These are phyloP conservation scores for Aspergillus pseudoterreus DNA, from an alignment of 2,329 filamentous ascomycete genomes.

Conservation along the genomic window DNA sequence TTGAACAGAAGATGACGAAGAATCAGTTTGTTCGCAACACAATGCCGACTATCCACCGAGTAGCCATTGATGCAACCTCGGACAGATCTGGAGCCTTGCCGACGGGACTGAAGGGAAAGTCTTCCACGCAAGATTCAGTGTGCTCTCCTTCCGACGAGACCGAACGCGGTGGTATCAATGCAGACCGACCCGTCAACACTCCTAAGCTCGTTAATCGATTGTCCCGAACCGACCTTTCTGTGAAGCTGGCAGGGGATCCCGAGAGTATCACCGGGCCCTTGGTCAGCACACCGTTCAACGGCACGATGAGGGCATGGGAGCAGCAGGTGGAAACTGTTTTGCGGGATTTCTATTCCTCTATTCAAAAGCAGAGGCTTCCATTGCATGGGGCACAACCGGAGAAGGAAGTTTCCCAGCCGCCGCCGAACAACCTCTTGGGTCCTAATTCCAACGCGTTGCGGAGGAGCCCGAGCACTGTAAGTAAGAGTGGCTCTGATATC, in stretches of 20 bases:
- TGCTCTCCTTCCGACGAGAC: slow-evolving; percentile 12
- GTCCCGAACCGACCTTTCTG: slow-evolving; percentile 24
- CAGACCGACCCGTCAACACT: slow-evolving; percentile 15
- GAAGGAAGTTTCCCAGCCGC: slow-evolving; percentile 31
- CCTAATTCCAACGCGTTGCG: slow-evolving; percentile 66
- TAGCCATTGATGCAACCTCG: slow-evolving; percentile 68
- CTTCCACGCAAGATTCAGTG: slow-evolving; percentile 41
- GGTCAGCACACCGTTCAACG: slow-evolving; percentile 72
- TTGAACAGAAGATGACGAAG: slow-evolving; percentile 93
- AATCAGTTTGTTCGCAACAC: slow-evolving; percentile 96
- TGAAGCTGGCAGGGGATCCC: slow-evolving; percentile 27
- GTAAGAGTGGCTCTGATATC: slow-evolving; percentile 82
- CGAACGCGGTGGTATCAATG: slow-evolving; percentile 13
- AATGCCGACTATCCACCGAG: slow-evolving; percentile 78
- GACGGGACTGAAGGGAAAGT: slow-evolving; percentile 22
- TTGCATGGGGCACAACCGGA: slow-evolving; percentile 67
- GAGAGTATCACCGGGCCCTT: slow-evolving; percentile 57
- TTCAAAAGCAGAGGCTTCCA: slow-evolving; percentile 80
- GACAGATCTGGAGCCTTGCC: slow-evolving; percentile 58
- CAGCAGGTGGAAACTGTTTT: slow-evolving; percentile 83
- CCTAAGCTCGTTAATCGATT: slow-evolving; percentile 24
- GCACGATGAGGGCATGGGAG: slow-evolving; percentile 77
- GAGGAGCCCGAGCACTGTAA: slow-evolving; percentile 83
- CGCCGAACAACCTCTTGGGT: slow-evolving; percentile 64
- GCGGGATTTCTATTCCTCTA: slow-evolving; percentile 87